Evolutionary conservation across 192 early-diverging fungal species (phyloP).

Genomic region (Allomyces macrogynus): DNA sequence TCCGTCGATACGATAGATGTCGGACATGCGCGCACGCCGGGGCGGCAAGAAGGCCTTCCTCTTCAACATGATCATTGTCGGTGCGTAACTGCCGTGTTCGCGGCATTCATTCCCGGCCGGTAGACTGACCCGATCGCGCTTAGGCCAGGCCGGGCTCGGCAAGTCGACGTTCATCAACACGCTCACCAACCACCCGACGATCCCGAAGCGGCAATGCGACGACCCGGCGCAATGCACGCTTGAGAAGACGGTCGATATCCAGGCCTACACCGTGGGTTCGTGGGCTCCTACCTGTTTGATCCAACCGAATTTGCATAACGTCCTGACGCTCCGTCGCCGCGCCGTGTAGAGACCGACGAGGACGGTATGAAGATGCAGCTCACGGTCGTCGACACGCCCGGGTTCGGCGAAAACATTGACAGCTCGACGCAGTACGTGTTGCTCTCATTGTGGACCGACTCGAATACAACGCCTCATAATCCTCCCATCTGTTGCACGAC

Average conservation of each 20-base stretch:
- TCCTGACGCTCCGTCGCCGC: too few relatives aligned
- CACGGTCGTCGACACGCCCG: constrained; percentile 95
- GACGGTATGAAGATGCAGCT: constrained; percentile 92
- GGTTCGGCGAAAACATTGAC: constrained; percentile 93
- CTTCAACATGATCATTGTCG: constrained; percentile 94
- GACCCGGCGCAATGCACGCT: constrained; percentile 54
- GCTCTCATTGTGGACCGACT: too few relatives aligned
- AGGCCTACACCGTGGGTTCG: constrained; percentile 62
- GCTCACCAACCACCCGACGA: constrained; percentile 60
- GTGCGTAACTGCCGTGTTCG: constrained; percentile 19
- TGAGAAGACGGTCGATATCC: constrained; percentile 76
- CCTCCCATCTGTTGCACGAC: too few relatives aligned
- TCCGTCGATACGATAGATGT: too few relatives aligned
- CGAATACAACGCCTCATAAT: too few relatives aligned
- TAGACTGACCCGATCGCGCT: too few relatives aligned
- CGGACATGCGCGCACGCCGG: too few relatives aligned
- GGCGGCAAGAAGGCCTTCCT: constrained; percentile 77
- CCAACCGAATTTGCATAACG: too few relatives aligned
- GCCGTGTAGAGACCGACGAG: constrained; percentile 65
- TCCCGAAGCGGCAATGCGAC: constrained; percentile 40
- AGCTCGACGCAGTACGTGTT: constrained; percentile 17
- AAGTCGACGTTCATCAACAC: constrained; percentile 98
- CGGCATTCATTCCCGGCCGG: too few relatives aligned
- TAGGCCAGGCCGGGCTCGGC: constrained; percentile 81
- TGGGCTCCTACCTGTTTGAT: background rate